Evolutionary conservation across 495 filamentous ascomycete species (phyloP).

Genomic region (Xylaria telfairii): DNA sequence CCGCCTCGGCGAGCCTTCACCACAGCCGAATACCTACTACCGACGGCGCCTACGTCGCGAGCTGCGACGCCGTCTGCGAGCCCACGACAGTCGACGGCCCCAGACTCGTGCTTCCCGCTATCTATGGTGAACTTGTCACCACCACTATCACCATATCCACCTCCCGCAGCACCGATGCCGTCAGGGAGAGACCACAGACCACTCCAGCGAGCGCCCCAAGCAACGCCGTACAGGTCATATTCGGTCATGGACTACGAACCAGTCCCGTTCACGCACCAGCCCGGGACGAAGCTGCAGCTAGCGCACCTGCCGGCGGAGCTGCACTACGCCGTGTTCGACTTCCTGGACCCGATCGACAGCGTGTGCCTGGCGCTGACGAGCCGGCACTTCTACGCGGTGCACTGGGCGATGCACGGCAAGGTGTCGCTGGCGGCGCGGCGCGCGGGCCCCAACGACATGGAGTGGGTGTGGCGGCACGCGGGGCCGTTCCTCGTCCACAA

Average conservation of each 20-base stretch:
- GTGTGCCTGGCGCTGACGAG: constrained; percentile 60
- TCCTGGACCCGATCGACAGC: constrained; percentile 62
- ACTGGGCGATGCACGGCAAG: constrained; percentile 54
- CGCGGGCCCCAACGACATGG: constrained; percentile 59
- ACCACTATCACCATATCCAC: neutral
- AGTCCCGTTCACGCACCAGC: constrained; percentile 46
- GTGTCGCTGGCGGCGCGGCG: constrained; percentile 56
- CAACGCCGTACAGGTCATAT: constrained; percentile 40
- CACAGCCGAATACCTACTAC: constrained; percentile 22
- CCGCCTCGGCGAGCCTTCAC: constrained; percentile 28
- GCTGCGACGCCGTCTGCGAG: constrained; percentile 6
- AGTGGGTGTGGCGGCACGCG: constrained; percentile 60
- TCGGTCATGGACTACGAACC: constrained; percentile 57
- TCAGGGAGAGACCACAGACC: neutral
- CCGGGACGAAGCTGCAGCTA: constrained; percentile 44
- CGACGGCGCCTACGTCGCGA: constrained; percentile 23
- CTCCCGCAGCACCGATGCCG: neutral
- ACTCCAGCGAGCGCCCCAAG: neutral
- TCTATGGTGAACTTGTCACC: constrained; percentile 1
- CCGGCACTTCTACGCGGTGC: constrained; percentile 57
- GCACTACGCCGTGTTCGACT: constrained; percentile 59
- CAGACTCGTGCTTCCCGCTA: constrained; percentile 23
- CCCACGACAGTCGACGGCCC: constrained; percentile 3
- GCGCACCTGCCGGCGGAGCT: constrained; percentile 62
- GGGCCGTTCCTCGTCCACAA: constrained; percentile 39